Percentiles rank a stretch among this genome's conserved stretches.
These are phyloP conservation scores for Effrenium voratum DNA, from an alignment of 73 alveolate genomes.

Conservation along the genomic window DNA sequence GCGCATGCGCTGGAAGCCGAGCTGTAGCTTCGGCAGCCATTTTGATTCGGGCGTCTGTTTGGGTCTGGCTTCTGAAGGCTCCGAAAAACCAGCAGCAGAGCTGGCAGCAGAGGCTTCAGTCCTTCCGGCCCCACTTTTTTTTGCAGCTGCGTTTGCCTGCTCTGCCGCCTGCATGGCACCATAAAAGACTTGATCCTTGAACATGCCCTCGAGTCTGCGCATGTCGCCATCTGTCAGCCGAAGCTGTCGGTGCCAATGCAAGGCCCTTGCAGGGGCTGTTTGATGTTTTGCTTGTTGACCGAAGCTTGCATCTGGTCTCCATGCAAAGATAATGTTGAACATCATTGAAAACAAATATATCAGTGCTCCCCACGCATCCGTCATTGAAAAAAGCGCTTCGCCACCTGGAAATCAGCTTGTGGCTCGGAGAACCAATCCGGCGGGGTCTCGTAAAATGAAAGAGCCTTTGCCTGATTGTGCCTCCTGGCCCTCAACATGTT, in stretches of 20 bases:
- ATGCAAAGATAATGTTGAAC: conserved; percentile 10
- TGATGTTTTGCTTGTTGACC: background rate
- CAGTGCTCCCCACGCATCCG: background rate
- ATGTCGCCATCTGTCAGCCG: conserved; percentile 24
- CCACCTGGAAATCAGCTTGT: conserved; percentile 23
- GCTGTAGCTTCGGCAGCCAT: background rate
- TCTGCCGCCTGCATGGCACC: conserved; percentile 44
- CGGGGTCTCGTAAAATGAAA: conserved; percentile 12
- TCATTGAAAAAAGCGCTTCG: background rate
- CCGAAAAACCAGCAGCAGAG: background rate
- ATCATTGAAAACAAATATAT: background rate
- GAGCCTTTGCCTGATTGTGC: conserved; percentile 11
- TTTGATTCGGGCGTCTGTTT: background rate
- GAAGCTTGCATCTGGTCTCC: conserved; percentile 28
- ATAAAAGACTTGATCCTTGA: conserved; percentile 17
- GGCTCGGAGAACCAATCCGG: conserved; percentile 41
- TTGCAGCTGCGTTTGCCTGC: conserved; percentile 38
- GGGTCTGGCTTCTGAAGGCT: background rate
- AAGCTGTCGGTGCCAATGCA: conserved; percentile 30
- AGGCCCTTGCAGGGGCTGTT: background rate
- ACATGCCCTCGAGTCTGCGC: conserved; percentile 48
- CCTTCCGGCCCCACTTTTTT: background rate
- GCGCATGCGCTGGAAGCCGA: background rate
- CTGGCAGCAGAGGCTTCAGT: background rate
- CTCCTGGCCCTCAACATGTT: conserved; percentile 39